These are phyloP conservation scores for Rhynchosporium secalis DNA, from an alignment of 2,329 filamentous ascomycete species.

Conservation along the genomic window DNA sequence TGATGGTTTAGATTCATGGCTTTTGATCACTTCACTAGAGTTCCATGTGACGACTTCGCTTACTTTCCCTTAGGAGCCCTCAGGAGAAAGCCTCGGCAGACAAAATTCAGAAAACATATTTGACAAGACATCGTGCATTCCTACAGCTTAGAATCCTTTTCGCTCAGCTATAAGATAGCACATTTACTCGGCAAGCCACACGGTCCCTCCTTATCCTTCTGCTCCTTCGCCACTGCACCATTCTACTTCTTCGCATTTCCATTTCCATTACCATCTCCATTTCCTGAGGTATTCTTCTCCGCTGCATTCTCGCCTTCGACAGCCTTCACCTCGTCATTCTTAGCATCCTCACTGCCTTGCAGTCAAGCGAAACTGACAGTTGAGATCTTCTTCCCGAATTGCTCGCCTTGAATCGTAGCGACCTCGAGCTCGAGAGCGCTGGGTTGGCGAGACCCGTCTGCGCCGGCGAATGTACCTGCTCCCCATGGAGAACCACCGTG, in stretches of 20 bases:
- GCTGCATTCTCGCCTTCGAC: conserved; percentile 33
- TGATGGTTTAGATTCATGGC: too few relatives aligned
- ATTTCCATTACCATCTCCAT: neutral
- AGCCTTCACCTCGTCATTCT: conserved; percentile 19
- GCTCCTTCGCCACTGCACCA: conserved; percentile 41
- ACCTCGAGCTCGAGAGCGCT: conserved; percentile 72
- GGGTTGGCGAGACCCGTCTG: conserved; percentile 84
- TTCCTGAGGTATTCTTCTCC: conserved; percentile 26
- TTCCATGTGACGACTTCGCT: too few relatives aligned
- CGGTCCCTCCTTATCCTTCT: conserved; percentile 61
- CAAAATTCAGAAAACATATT: too few relatives aligned
- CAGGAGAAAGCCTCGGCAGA: too few relatives aligned
- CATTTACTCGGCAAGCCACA: conserved; percentile 80
- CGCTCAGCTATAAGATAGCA: conserved; percentile 50
- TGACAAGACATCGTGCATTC: neutral
- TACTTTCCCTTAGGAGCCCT: too few relatives aligned
- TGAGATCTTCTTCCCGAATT: conserved; percentile 75
- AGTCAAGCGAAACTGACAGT: conserved; percentile 78
- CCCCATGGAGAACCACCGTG: conserved; percentile 80
- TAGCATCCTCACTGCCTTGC: conserved; percentile 54
- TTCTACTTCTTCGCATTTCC: conserved; percentile 26
- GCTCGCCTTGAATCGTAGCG: conserved; percentile 79
- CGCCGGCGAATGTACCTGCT: conserved; percentile 42
- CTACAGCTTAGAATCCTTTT: neutral
- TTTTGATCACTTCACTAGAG: too few relatives aligned